phyloP scores from a whole-genome alignment of 2,329 filamentous ascomycete genomes.

The Sphaceloma murrayae region DNA sequence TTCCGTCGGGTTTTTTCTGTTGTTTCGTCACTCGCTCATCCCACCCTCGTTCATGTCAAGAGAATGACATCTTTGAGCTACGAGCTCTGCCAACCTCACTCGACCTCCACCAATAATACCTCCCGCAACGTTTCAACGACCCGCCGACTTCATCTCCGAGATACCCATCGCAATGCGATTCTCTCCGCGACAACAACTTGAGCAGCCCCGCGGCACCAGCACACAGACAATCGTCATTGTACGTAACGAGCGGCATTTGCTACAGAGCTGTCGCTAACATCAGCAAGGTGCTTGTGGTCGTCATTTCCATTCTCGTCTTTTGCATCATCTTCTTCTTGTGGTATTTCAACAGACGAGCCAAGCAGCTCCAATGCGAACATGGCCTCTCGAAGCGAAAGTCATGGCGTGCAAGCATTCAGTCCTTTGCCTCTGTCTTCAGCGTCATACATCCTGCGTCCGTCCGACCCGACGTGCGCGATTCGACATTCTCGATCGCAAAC shows the following conservation, averaged over 20 bases:
- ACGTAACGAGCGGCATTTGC: neutral
- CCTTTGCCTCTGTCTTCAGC: constrained; percentile 3
- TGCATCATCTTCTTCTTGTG: constrained; percentile 18
- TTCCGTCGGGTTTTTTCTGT: neutral
- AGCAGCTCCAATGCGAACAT: constrained; percentile 12
- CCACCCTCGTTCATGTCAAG: constrained; percentile 7
- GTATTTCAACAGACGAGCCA: constrained; percentile 11
- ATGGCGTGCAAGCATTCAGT: constrained; percentile 15
- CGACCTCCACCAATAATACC: neutral
- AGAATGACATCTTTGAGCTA: constrained; percentile 10
- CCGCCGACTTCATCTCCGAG: constrained; percentile 14
- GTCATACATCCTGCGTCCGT: constrained; percentile 1
- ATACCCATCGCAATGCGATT: constrained; percentile 10
- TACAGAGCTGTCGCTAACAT: neutral
- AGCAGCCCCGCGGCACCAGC: constrained; percentile 4
- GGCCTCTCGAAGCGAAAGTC: constrained; percentile 4
- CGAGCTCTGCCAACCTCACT: constrained; percentile 10
- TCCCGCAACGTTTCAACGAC: constrained; percentile 5
- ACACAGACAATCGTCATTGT: constrained; percentile 15
- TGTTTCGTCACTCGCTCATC: neutral
- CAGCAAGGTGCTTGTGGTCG: constrained; percentile 17
- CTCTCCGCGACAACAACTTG: constrained; percentile 12
- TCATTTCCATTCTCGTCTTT: constrained; percentile 17
- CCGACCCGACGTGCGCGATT: constrained; percentile 14
- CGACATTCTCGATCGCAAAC: constrained; percentile 9